phyloP scores from a whole-genome alignment of 208 protist species.

The Trypanosoma boissoni region DNA sequence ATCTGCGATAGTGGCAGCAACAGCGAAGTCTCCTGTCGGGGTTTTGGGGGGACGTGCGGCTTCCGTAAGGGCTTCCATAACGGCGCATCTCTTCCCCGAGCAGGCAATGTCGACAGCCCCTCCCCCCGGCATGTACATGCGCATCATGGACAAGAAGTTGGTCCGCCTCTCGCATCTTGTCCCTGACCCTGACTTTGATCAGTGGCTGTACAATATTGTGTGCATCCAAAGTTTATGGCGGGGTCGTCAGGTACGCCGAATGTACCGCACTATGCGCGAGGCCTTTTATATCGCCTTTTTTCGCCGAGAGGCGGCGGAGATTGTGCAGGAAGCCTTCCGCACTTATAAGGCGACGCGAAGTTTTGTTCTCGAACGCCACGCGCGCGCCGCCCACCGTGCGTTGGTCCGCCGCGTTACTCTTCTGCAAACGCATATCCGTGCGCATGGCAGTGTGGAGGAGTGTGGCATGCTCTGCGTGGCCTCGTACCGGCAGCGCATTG shows the following conservation, averaged over 20 bases:
- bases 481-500: conserved; percentile 16
- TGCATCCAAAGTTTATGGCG: conserved; percentile 40
- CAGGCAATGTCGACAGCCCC: neutral
- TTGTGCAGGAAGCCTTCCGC: conserved; percentile 35
- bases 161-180: conserved; percentile 28
- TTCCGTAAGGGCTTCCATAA: no score
- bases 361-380: conserved; percentile 21
- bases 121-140: conserved; percentile 21
- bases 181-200: conserved; percentile 23
- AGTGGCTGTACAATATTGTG: conserved; percentile 8
- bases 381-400: conserved; percentile 22
- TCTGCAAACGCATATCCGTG: conserved; percentile 37
- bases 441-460: conserved; percentile 37
- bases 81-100: no score
- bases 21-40: no score
- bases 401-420: conserved; percentile 21
- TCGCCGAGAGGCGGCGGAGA: conserved; percentile 25
- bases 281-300: conserved; percentile 6
- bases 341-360: conserved; percentile 28
- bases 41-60: no score
- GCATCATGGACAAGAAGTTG: conserved; percentile 35
- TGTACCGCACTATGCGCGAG: no score
- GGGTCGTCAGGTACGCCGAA: conserved; percentile 17
- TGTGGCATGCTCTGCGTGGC: conserved; percentile 27
- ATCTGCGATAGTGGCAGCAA: neutral